Conservation (phyloP, 306 rosid species). For the Lathyrus tuberosus region DNA sequence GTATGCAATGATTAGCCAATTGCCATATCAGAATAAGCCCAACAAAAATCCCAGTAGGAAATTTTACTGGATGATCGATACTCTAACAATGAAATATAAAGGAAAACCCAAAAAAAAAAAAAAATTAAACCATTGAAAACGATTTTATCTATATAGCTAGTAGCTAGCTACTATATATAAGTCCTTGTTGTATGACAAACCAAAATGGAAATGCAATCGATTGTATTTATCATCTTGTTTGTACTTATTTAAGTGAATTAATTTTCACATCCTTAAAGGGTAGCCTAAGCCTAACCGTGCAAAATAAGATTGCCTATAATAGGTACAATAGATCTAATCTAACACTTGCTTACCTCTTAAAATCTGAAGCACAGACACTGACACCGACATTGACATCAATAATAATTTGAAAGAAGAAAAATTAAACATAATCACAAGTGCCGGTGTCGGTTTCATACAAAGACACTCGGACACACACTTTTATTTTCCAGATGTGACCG, state of each 20-base stretch:
- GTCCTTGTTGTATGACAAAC: not conserved
- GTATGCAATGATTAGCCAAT: not conserved
- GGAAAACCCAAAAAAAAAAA: not conserved
- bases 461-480: no score
- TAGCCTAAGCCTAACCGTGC: not conserved
- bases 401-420: no score
- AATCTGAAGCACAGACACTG: no score
- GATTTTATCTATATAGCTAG: not conserved
- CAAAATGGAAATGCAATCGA: not conserved
- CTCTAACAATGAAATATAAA: not conserved
- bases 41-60: not conserved
- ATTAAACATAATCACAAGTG: no score
- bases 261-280: conserved; percentile 2
- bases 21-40: not conserved
- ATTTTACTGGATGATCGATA: not conserved
- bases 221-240: not conserved
- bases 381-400: no score
- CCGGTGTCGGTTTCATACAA: no score
- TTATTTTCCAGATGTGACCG: no score
- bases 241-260: not conserved
- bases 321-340: not conserved
- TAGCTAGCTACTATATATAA: not conserved
- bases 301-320: not conserved
- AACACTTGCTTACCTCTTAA: not conserved
- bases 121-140: not conserved